A percentile compares a stretch with the other conserved stretches of the same genome.
These are phyloP conservation scores for Sesbania bispinosa DNA, from an alignment of 306 rosid species.

Conservation along the genomic window DNA sequence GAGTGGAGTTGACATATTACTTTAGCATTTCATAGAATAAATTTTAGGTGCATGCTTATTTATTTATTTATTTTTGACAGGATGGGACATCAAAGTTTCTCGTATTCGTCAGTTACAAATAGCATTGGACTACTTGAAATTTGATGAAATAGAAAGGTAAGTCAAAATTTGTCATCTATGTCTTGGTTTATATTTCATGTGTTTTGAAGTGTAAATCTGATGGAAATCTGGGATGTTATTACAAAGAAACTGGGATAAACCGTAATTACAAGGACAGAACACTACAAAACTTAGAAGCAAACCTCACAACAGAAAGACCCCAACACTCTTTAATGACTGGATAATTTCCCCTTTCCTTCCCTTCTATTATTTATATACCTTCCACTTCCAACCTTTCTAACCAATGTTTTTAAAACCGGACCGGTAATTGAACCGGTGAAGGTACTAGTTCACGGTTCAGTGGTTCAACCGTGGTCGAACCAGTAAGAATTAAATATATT, in stretches of 20 bases:
- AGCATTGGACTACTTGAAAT: conserved; percentile 82
- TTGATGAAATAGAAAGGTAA: conserved; percentile 83
- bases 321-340: not conserved
- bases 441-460: too few species aligned
- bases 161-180: conserved; percentile 20
- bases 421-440: too few species aligned
- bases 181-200: conserved; percentile 5
- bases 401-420: too few species aligned
- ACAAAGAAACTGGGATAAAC: not conserved
- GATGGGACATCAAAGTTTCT: conserved; percentile 82
- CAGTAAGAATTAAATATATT: too few species aligned
- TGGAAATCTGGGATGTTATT: not conserved
- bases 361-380: not conserved
- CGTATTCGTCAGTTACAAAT: conserved; percentile 77
- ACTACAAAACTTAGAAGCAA: not conserved
- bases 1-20: conserved; percentile 10
- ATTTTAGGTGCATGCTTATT: conserved; percentile 32
- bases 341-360: not conserved
- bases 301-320: not conserved
- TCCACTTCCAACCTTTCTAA: not conserved
- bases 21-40: conserved; percentile 1
- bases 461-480: too few species aligned
- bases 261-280: not conserved
- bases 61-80: conserved; percentile 47
- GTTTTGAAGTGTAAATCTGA: not conserved